Evolutionary conservation across 345 rosid species (phyloP), one percentile per base, ranked within the genome.

Genomic region (Salix viminalis): DNA sequence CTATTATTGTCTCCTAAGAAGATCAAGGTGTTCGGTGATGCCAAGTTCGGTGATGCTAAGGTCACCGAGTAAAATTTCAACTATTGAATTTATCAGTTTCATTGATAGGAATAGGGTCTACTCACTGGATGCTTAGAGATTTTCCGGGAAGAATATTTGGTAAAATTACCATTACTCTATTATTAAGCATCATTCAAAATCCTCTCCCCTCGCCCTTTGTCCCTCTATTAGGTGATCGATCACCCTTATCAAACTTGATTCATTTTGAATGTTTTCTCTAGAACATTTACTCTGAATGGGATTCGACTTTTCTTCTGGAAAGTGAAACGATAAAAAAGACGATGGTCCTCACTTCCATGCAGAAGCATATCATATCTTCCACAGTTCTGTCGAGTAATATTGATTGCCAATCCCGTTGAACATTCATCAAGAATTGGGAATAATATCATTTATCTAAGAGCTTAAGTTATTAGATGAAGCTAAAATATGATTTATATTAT

Each of bases 311-410:
- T 46, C 32, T 37, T 70, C 50, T 9, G 32, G 1, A 28, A 69
- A 72, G 68, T 69, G 71, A 54, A 54, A 54, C 21, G 23, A 52
- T 19, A 19, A 21, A 54, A 21, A 21, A 54, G 10, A 54, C 1
- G 60, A 2, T 66, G 50, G 23, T 56, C 64, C 82, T 75, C 42
- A 73, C 75, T 71, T 76, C 46, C 50, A 72, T 76, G 76, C 41
- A 61, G 15, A 58, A 19, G 60, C 36, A 67, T 54, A 48, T 39
- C 30, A 26, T 37, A 21, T 21, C 60, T 72, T 26, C 70, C 61
- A 46, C 67, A 62, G 69, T 62, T 61, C 71, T 69, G 65, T 64
- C 42, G 72, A 50, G 69, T 46, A 72, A 65, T 34, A 54, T 54
- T 7, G 24, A 54, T 54, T 16, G 23, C 0, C 23, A 41, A 41